Base-by-base conservation (phyloP, 768 basidiomycete species). In the Leccinum olivaceopallidum region DNA sequence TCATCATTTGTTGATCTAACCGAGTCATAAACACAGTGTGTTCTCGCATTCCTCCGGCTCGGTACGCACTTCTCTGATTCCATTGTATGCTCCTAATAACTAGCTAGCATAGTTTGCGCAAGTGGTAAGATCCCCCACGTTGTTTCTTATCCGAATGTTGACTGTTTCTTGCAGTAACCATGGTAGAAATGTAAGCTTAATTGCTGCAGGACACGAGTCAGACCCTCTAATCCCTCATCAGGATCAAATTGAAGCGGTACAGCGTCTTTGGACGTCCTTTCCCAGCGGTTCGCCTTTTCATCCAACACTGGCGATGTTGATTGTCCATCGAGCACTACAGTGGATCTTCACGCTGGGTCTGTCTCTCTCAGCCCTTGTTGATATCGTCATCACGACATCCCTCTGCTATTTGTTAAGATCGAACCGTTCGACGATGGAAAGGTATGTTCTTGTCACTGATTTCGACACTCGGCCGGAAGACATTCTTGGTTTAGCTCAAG, bases 301-400 rank as follows among this genome's bases (percentile, higher is more conserved):
- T 44, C 50, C 53, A 30, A 3, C 28, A 10, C 22, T 36, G 8
- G 37, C 8, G 20, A 24, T 12, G 6, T 3, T 16, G 36, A 8
- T 58, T n/a, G 5, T 22, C 57, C 36, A 60, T 37, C 36, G n/a
- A 36, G 30, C 2, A n/a, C 28, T 7, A 7, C 37, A 84, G 81
- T 79, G 77, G 73, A 65, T 77, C 5, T 81, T 83, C 61, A 83
- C 83, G 3, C 65, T 74, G 1, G 82, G 82, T 9, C 69, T 84
- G 0, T 66, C 75, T 1, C 72, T 84, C 2, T 83, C 82, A 5
- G 78, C 78, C 2, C 57, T 74, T 5, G 68, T 82, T 37, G 83
- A 85, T 61, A 63, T 83, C 51, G 57, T 81, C 16, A 82, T 83
- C 56, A 81, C 80, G 7, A 67, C 51, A 3, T 75, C 67, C n/a